Base-by-base conservation (phyloP, 345 rosid species). In the Bruguiera sexangula region DNA sequence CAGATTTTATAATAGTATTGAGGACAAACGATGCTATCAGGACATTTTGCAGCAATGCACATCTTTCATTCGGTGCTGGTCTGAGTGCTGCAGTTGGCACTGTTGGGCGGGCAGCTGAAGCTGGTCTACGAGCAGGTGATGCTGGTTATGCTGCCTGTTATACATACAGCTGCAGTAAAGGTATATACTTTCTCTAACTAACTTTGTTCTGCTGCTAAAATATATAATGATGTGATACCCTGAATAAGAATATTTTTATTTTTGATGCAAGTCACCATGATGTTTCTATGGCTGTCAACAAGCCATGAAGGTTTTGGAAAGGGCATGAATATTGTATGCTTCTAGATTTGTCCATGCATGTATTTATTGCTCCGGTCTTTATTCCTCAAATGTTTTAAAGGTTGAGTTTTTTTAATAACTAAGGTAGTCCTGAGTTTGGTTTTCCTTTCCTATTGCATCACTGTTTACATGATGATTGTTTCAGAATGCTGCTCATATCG, bases 141-240 rank as follows among this genome's bases (percentile, higher is more conserved):
- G 92, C 96, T 68, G 98, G 99, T 76, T 92, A 74, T 85, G 91
- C 97, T 51, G 92, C 99, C 70, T 90, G 97, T 76, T 95, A 95
- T 74, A 90, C 99, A 6, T 95, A 95, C 78, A 95, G 99, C 78
- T 88, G 99, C 82, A 90, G 97, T 76, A 95, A 95, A 95, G 98
- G 99, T 95, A 84, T 36, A 50, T 56, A 20, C 50, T 43, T 75
- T 53, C 32, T 60, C 48, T 20, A 2, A 4, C 3, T 21, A 27
- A 29, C 36, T 58, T 26, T 63, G 22, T 46, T 29, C 56, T 19
- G 31, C n/a, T 20, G 8, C 51, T 55, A 26, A 20, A 66, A 34
- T 36, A 18, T 68, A 50, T 68, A 27, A 39, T 56, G 36, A 68
- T 36, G 18, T 50, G 18, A 55, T n/a, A 21, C 53, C 24, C 18